These are phyloP conservation scores for Pleurotus pulmonarius DNA, from an alignment of 768 basidiomycete species.

Conservation along the genomic window DNA sequence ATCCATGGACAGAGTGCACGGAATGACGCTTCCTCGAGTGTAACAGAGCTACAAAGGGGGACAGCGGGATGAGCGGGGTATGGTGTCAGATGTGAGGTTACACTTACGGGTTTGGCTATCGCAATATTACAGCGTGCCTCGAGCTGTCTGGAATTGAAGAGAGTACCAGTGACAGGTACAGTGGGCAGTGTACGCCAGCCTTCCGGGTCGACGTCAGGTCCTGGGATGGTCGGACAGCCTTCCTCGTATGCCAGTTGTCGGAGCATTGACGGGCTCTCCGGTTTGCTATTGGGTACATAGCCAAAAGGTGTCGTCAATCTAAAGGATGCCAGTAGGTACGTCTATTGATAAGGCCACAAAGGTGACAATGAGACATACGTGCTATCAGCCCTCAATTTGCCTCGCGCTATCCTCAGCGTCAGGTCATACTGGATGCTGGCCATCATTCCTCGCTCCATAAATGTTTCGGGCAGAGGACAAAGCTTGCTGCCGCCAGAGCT, in stretches of 20 bases:
- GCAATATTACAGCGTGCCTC: constrained; percentile 40
- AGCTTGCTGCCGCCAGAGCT: constrained; percentile 31
- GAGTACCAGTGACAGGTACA: constrained; percentile 34
- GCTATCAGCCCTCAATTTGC: constrained; percentile 45
- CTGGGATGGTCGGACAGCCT: constrained; percentile 31
- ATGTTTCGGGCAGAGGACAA: constrained; percentile 48
- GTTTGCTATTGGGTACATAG: constrained; percentile 44
- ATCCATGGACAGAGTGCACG: constrained; percentile 26
- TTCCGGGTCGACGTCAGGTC: constrained; percentile 44
- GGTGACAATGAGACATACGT: constrained; percentile 22
- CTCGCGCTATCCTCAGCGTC: constrained; percentile 39
- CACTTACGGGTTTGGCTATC: constrained; percentile 42
- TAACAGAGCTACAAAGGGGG: constrained; percentile 23
- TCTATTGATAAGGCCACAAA: constrained; percentile 12
- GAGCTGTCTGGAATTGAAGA: constrained; percentile 34
- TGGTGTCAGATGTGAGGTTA: background rate
- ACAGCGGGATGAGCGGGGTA: background rate
- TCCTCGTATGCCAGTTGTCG: constrained; percentile 50
- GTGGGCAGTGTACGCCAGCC: constrained; percentile 47
- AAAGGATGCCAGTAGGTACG: background rate
- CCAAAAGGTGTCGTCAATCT: constrained; percentile 50
- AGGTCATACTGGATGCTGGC: constrained; percentile 52
- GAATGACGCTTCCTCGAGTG: constrained; percentile 35
- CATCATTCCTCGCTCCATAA: constrained; percentile 44
- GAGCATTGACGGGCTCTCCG: constrained; percentile 40